phyloP scores from a whole-genome alignment of 805 yeast genomes.

The Metschnikowia noctiluminum region DNA sequence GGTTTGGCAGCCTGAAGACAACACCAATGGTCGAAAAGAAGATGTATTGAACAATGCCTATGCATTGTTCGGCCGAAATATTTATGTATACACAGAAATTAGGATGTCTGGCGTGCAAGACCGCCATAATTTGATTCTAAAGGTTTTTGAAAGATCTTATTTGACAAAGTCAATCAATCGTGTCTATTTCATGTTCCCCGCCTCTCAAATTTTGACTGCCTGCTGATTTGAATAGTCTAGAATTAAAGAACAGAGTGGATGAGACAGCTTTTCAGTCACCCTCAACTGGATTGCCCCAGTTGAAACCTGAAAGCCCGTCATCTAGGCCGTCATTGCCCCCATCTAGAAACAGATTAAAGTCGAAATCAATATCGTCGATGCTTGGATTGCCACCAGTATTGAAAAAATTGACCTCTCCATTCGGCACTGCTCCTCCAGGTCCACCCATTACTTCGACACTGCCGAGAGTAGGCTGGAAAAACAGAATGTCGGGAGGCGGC shows the following conservation, averaged over 20 bases:
- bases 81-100: too few relatives aligned
- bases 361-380: slow-evolving; percentile 44
- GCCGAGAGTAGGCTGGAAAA: slow-evolving; percentile 20
- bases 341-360: slow-evolving; percentile 41
- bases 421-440: slow-evolving; percentile 6
- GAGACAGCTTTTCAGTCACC: slow-evolving; percentile 9
- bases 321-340: slow-evolving; percentile 27
- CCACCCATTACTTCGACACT: slow-evolving; percentile 32
- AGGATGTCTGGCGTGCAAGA: too few relatives aligned
- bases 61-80: neutral
- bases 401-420: slow-evolving; percentile 23
- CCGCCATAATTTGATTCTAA: too few relatives aligned
- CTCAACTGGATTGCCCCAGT: slow-evolving; percentile 35
- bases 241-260: neutral
- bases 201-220: neutral
- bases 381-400: slow-evolving; percentile 22
- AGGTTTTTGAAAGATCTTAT: too few relatives aligned
- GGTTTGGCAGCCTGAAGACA: slow-evolving; percentile 14
- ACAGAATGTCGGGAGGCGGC: slow-evolving; percentile 25
- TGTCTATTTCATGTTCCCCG: too few relatives aligned
- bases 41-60: slow-evolving; percentile 3
- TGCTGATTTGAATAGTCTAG: neutral
- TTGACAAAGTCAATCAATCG: too few relatives aligned
- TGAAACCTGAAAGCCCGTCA: slow-evolving; percentile 36
- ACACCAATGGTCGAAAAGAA: neutral